phyloP scores from a whole-genome alignment of 257 asterid species.

The Marsdenia floribunda region DNA sequence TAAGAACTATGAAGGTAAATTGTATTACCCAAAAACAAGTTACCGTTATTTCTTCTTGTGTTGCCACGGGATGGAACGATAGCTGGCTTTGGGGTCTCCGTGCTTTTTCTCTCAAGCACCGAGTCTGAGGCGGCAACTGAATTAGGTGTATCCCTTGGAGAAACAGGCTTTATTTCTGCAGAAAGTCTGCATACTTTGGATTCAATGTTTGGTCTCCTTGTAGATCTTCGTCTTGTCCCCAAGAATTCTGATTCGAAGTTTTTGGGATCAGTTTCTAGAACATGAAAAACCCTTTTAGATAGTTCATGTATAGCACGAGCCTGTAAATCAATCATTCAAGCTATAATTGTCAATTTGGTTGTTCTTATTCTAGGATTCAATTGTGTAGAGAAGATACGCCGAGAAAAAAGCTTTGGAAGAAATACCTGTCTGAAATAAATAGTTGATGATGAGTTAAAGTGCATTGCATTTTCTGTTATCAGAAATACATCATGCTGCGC shows the following conservation, averaged over 20 bases:
- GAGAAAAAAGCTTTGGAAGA: neutral
- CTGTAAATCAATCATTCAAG: constrained; percentile 26
- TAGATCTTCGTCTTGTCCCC: constrained; percentile 67
- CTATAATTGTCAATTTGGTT: neutral
- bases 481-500: constrained; percentile 80
- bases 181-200: constrained; percentile 26
- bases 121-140: constrained; percentile 30
- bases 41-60: constrained; percentile 14
- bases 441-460: constrained; percentile 69
- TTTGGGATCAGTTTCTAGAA: constrained; percentile 55
- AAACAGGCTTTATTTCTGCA: constrained; percentile 7
- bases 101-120: constrained; percentile 17
- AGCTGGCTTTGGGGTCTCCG: constrained; percentile 17
- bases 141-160: constrained; percentile 16
- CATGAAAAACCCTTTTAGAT: constrained; percentile 70
- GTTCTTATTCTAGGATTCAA: too few species aligned
- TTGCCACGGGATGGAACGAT: constrained; percentile 9
- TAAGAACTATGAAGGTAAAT: neutral
- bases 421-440: constrained; percentile 69
- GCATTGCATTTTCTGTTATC: constrained; percentile 87
- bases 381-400: too few species aligned
- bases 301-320: constrained; percentile 75
- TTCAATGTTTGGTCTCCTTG: constrained; percentile 44
- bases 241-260: constrained; percentile 51
- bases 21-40: constrained; percentile 26